Base-by-base conservation (phyloP, 2,329 filamentous ascomycete genomes). In the Trichoderma gracile region DNA sequence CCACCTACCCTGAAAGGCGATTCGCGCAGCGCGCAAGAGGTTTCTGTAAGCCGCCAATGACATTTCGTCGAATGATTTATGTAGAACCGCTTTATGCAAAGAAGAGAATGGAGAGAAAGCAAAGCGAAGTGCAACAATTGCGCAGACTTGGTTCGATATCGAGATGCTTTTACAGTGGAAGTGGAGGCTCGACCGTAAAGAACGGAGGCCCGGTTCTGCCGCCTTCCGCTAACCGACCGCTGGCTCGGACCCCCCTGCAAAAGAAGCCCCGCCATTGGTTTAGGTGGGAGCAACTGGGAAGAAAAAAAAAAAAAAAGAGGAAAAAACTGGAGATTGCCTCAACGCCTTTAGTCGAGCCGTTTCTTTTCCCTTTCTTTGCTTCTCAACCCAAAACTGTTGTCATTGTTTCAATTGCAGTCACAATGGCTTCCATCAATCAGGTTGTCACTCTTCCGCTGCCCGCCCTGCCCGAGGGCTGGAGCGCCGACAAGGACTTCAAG, bases 401-500 rank as follows among this genome's bases (percentile, higher is more conserved):
- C 49, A 33, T 52, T 33, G 49, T 38, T 12, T 38, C 59, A 62
- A 42, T 3, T 27, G n/a, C 23, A 42, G 27, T 66, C 55, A 66
- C 59, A 66, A 94, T 94, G 90, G 84, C 89, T 74, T 79, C 86
- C 67, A 81, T 86, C 62, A 78, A 82, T 33, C 82, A 87, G 67
- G 81, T 90, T 68, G 81, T 90, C 68, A 79, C 82, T 65, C 82
- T 89, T 67, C 84, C 89, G 21, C 84, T 97, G 52, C 93, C 93
- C 55, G 77, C 86, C 73, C 86, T 98, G 61, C 87, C 93, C 54
- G 84, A 85, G 73, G 92, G 87, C 71, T 98, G 94, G 93, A 82
- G 85, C 52, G 89, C 86, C 68, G 93, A 96, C 67, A 96, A 96
- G 78, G 92, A 96, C 78, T 97, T 98, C 86, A 95, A 95, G 81